Evolutionary conservation across 192 early-diverging fungal species (phyloP), one percentile per base, ranked within the genome.

Genomic region (Coemansia sp.): DNA sequence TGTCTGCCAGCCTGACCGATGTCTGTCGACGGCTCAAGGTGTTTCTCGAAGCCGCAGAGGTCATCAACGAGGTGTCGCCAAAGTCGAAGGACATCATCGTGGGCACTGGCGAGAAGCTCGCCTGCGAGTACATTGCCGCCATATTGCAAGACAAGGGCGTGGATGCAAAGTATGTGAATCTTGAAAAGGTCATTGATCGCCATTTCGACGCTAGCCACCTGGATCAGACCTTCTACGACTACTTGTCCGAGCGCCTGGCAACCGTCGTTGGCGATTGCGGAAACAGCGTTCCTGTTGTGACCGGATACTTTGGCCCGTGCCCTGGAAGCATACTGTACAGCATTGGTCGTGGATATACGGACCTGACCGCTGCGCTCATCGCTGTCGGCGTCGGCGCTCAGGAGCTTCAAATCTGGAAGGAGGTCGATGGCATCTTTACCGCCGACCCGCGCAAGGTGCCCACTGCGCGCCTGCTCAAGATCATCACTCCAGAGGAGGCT

Each of bases 331-430:
- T 99, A 58, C 72, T 99, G 53, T 82, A 83, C 42, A 94, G 88
- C 73, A 90, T 99, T 63, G 97, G 97, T 13, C 92, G 97, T 45
- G 97, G 97, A 14, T 99, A 99, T 82, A 99, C 97, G 0, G 97
- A 99, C 69, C 83, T 99, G 60, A 95, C 94, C 19, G 95, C 97
- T 19, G 97, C 97, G 1, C 82, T 99, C 51, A 85, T 93, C 35
- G 93, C 97, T 2, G 97, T 97, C 9, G 97, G 88, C 9, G 64
- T 95, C 6, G 71, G 83, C 52, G 95, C 95, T 14, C 83, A 88
- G 48, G 97, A 99, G 63, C 85, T 99, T 62, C 97, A 99, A 72
- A 91, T 99, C 13, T 99, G 94, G 94, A 99, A 99, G 72, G 97
- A 99, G 64, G 97, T 99, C 8, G 97, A 99, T 61, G 97, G 97